These are phyloP conservation scores for Jatropha podagrica DNA, from an alignment of 441 rosid genomes.

Conservation along the genomic window DNA sequence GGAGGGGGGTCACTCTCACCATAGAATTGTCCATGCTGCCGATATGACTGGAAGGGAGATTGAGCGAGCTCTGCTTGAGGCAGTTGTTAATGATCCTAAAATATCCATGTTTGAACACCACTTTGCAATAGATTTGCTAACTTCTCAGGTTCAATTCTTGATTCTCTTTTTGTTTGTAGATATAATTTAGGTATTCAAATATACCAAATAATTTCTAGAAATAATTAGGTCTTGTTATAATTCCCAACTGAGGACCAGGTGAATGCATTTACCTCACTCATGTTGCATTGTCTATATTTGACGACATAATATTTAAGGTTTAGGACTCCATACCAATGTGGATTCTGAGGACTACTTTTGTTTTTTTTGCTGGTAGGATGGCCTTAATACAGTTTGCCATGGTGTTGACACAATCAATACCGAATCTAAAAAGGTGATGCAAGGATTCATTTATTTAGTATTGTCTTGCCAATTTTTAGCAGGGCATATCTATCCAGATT, in stretches of 20 bases:
- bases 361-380: constrained; percentile 51
- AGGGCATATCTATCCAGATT: background rate
- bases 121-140: constrained; percentile 88
- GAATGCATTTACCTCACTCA: background rate
- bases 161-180: background rate
- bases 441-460: background rate
- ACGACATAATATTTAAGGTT: background rate
- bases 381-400: constrained; percentile 69
- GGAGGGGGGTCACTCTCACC: constrained; percentile 98
- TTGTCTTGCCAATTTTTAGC: constrained; percentile 18
- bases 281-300: background rate
- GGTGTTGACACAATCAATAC: constrained; percentile 91
- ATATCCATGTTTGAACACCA: constrained; percentile 83
- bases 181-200: background rate
- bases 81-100: constrained; percentile 74
- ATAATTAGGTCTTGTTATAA: background rate
- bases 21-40: constrained; percentile 93
- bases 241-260: background rate
- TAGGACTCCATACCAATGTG: background rate
- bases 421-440: constrained; percentile 73
- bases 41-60: constrained; percentile 99
- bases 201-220: constrained; percentile 5
- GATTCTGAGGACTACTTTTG: constrained; percentile 16
- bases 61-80: constrained; percentile 86
- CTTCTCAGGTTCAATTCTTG: constrained; percentile 61